Base-by-base conservation (phyloP, 139 green algal genomes). In the Haematococcus lacustris region DNA sequence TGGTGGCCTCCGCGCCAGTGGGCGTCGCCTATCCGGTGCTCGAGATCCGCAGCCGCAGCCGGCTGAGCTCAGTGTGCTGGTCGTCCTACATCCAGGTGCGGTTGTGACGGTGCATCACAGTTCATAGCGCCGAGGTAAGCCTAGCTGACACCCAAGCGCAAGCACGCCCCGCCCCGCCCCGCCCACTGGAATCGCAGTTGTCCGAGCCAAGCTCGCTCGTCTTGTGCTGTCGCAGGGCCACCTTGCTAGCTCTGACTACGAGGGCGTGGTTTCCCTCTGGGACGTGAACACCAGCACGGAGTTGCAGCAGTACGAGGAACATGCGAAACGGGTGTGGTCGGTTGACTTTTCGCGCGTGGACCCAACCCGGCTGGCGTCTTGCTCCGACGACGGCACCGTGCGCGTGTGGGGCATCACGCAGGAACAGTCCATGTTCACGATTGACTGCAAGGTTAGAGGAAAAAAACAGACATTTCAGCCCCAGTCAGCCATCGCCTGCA, bases 321-420 rank as follows among this genome's bases (percentile, higher is more conserved):
- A 96, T 79, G 72, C 86, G 35, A 82, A 90, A 74, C 85, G 94
- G 21, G 89, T 97, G 39, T 98, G 94, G 94, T 88, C 71, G 23
- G 86, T 97, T 3, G 91, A 97, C 75, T 95, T 88, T 71, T 91
- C 77, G 61, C 66, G 38, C 1, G 25, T 65, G 2, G 73, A 78
- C 73, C 73, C 73, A 38, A 71, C 51, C 21, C 66, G 66, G 3
- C 66, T 98, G 30, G 86, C 83, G n/a, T 89, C 79, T 2, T 92
- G 85, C 66, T 90, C 83, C 6, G 94, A 98, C 77, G 94, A 98
- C 76, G 91, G 93, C 57, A 85, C 78, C n/a, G 88, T 96, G 30
- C 34, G 51, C 41, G 62, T 76, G 47, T 88, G 89, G 78, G 37
- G 62, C 37, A 6, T 71, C 5, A 75, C 71, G 26, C 59, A 75